Evolutionary conservation across 1,139 yeast species (phyloP).

Genomic region (Protomyces inundatus): DNA sequence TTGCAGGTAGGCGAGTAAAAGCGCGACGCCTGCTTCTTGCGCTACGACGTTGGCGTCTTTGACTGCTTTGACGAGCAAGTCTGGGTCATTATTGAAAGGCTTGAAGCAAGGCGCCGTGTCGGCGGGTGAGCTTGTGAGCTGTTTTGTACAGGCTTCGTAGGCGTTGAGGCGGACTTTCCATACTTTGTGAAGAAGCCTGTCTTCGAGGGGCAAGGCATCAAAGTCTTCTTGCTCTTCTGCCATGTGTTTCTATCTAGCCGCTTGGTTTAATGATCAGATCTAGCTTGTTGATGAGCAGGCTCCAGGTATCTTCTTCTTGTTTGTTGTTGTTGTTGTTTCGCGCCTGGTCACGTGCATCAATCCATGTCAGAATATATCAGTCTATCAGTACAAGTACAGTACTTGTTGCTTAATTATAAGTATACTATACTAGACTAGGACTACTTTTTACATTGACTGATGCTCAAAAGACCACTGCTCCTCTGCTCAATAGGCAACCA

Average conservation of each 20-base stretch:
- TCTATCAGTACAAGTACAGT: too few relatives aligned
- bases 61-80: slow-evolving; percentile 52
- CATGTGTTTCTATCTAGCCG: neutral
- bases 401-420: too few relatives aligned
- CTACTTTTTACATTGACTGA: neutral
- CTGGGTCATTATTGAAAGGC: slow-evolving; percentile 49
- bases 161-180: slow-evolving; percentile 89
- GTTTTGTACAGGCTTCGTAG: slow-evolving; percentile 59
- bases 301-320: neutral
- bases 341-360: too few relatives aligned
- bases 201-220: slow-evolving; percentile 58
- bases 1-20: slow-evolving; percentile 54
- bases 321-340: neutral
- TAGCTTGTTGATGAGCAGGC: neutral
- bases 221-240: slow-evolving; percentile 48
- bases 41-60: slow-evolving; percentile 86
- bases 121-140: slow-evolving; percentile 52
- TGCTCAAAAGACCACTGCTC: neutral
- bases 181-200: slow-evolving; percentile 62
- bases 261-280: neutral
- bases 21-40: slow-evolving; percentile 70
- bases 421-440: neutral
- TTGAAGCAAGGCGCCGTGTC: slow-evolving; percentile 54
- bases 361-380: too few relatives aligned
- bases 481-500: neutral